Conservation (phyloP, 805 yeast genomes). For the Lipomyces kockii region DNA sequence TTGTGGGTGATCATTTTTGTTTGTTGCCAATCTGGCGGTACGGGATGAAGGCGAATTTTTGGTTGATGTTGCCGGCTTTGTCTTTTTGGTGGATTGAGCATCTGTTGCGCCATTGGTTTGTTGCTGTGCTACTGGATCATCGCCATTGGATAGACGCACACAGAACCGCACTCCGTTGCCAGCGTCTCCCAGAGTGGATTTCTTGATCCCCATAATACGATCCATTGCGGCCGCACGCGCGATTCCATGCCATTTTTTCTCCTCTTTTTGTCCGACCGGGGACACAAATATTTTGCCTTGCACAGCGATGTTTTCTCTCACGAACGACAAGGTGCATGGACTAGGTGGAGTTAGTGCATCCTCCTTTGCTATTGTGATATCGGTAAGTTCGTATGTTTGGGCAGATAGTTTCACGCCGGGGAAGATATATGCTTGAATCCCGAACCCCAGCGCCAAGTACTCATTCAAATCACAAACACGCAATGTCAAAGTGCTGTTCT, state of each 20-base stretch:
- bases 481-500: not conserved
- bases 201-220: conserved; percentile 8
- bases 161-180: not conserved
- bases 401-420: conserved; percentile 29
- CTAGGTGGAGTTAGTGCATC: conserved; percentile 24
- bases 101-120: not conserved
- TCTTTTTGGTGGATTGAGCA: not conserved
- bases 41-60: not conserved
- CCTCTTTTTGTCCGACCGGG: conserved; percentile 26
- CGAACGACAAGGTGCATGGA: conserved; percentile 20
- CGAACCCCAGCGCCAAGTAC: conserved; percentile 15
- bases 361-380: conserved; percentile 12
- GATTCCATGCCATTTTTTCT: conserved; percentile 34
- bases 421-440: conserved; percentile 22
- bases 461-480: conserved; percentile 8
- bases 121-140: not conserved
- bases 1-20: not conserved
- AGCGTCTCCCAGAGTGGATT: not conserved
- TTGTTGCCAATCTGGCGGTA: not conserved
- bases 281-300: conserved; percentile 18
- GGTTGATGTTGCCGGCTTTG: not conserved
- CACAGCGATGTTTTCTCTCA: conserved; percentile 17
- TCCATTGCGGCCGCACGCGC: conserved; percentile 35
- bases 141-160: conserved; percentile 2
- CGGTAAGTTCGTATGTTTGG: conserved; percentile 8